Percentiles rank a stretch among this genome's conserved stretches.
Conservation (phyloP, 352 stramenopile species). For the Phytophthora litchii region DNA sequence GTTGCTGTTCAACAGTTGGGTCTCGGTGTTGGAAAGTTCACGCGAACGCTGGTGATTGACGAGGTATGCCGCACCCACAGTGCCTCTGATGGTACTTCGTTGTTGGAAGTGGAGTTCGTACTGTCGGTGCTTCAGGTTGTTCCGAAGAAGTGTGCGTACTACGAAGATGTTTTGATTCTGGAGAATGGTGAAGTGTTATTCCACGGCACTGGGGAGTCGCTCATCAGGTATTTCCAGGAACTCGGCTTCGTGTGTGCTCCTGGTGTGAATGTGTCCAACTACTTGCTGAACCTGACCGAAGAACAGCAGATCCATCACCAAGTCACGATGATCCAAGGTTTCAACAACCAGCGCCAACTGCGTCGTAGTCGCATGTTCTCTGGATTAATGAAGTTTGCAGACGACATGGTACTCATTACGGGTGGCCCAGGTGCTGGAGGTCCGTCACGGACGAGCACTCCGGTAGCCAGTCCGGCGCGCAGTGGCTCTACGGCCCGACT, state of each 20-base stretch:
- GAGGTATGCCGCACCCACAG: slow-evolving; percentile 28
- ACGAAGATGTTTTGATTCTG: slow-evolving; percentile 40
- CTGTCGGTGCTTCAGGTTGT: slow-evolving; percentile 37
- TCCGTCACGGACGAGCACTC: slow-evolving; percentile 30
- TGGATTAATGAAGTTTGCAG: slow-evolving; percentile 40
- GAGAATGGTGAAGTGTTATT: slow-evolving; percentile 43
- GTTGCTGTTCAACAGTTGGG: slow-evolving; percentile 41
- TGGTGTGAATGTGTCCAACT: slow-evolving; percentile 37
- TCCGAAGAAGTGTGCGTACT: slow-evolving; percentile 39
- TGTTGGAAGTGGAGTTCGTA: slow-evolving; percentile 39
- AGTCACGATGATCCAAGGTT: slow-evolving; percentile 41
- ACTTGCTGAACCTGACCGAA: slow-evolving; percentile 45
- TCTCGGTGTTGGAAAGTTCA: slow-evolving; percentile 37
- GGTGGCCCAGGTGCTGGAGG: slow-evolving; percentile 32
- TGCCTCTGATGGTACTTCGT: slow-evolving; percentile 11
- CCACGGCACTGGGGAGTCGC: slow-evolving; percentile 34
- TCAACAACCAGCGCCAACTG: slow-evolving; percentile 41
- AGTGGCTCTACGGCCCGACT: slow-evolving; percentile 27
- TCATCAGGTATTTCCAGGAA: slow-evolving; percentile 41
- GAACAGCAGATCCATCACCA: slow-evolving; percentile 38
- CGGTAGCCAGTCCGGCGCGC: slow-evolving; percentile 20
- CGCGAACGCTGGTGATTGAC: slow-evolving; percentile 37
- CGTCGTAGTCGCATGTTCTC: slow-evolving; percentile 40
- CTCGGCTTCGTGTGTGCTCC: slow-evolving; percentile 42
- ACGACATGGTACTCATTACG: slow-evolving; percentile 38